A percentile compares a stretch with the other conserved stretches of the same genome.
These are phyloP conservation scores for Penicillium dipodomyicola DNA, from an alignment of 495 filamentous ascomycete species.

Conservation along the genomic window DNA sequence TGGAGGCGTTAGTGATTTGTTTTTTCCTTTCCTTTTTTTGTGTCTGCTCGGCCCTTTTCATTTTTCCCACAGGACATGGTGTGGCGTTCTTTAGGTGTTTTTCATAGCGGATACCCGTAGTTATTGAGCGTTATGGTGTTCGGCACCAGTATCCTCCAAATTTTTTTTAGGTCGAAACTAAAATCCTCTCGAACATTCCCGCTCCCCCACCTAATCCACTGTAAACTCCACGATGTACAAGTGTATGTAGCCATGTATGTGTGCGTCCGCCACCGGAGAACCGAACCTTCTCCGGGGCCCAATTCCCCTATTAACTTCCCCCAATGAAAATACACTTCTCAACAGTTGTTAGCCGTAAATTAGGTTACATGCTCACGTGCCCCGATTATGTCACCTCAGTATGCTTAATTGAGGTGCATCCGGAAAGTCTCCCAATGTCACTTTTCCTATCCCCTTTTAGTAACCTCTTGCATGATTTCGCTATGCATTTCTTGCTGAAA, in stretches of 20 bases:
- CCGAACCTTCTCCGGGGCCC: constrained; percentile 7
- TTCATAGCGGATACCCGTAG: constrained; percentile 15
- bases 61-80: not conserved
- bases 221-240: not conserved
- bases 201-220: not conserved
- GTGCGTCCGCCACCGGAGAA: not conserved
- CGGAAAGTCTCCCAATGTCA: not conserved
- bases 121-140: not conserved
- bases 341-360: not conserved
- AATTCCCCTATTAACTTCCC: not conserved
- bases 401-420: constrained; percentile 1
- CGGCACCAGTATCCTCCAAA: not conserved
- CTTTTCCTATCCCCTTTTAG: not conserved
- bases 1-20: constrained; percentile 4
- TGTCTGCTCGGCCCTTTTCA: not conserved
- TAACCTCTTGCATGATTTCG: not conserved
- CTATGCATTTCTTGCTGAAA: constrained; percentile 3
- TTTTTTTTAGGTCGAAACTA: not conserved
- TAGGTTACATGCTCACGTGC: constrained; percentile 3
- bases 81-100: constrained; percentile 10
- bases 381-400: constrained; percentile 6
- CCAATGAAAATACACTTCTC: not conserved
- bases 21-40: constrained; percentile 2
- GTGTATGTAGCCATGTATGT: too few relatives aligned
- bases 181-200: not conserved